Base-by-base conservation (phyloP, 805 yeast species). In the Saccharomycopsis sp. region DNA sequence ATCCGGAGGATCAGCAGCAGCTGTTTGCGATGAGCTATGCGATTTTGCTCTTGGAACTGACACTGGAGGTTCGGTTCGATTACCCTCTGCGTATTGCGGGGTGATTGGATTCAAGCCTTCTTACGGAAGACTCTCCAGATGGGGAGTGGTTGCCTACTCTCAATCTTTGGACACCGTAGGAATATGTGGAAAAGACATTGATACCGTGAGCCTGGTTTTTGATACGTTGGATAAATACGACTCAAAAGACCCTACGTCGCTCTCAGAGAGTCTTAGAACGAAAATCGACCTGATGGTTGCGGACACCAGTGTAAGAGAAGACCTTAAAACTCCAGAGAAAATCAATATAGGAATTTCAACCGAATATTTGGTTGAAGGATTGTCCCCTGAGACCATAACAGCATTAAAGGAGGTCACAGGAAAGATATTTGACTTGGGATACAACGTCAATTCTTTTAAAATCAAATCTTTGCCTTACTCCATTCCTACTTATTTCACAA, bases 161-260 rank as follows among this genome's bases (percentile, higher is more conserved):
- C 98, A 96, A 71, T 85, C 93, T 47, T 75, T 94, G 56, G 99
- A 94, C 68, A 92, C 98, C 0, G 97, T 94, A 1, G 99, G 99
- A 0, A 78, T 96, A 0, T 57, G 92, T 35, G 74, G 92, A 0
- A 77, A 76, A 15, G 74, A 80, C 34, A 62, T 87, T 3, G 70
- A 68, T 0, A 65, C 72, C 0, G 64, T 87, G 1, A 67, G 70
- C 25, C 67, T 69, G 15, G 89, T 85, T 0, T 92, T 79, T 67
- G 59, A 69, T 0, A 74, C 79, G 0, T 66, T 94, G 54, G 85
- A 91, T 68, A 66, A 70, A 24, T 71, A 75, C 65, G 99, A 94
- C 69, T 66, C 69, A 0, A 82, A 83, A 54, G 99, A 94, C 70
- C 96, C 97, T 3, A 91, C 98, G 0, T 80, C 84, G 1, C 64